These are phyloP conservation scores for Zopfochytrium polystomum DNA, from an alignment of 371 early-diverging fungal species.

Conservation along the genomic window DNA sequence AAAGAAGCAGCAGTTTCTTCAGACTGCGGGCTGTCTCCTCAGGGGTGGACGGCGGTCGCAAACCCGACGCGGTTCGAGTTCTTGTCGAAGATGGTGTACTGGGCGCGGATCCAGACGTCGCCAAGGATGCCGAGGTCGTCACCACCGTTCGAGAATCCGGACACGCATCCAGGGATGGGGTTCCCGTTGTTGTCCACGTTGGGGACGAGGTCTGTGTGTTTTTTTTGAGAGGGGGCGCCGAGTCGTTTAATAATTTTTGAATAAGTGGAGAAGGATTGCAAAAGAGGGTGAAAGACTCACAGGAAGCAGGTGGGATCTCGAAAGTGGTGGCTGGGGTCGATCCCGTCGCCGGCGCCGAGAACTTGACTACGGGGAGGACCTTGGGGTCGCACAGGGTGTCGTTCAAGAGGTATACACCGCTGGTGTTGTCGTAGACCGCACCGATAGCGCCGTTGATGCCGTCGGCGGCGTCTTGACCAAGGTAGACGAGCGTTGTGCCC, in stretches of 20 bases:
- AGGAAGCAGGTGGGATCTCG: too few relatives aligned
- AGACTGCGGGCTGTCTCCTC: too few relatives aligned
- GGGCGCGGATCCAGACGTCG: constrained; percentile 80
- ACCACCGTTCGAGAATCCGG: constrained; percentile 2
- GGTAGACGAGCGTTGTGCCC: constrained; percentile 4
- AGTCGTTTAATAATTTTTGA: too few relatives aligned
- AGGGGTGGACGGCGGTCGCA: constrained; percentile 26
- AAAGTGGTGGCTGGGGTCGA: too few relatives aligned
- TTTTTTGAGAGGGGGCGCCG: too few relatives aligned
- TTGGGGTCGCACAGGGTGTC: neutral
- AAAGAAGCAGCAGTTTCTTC: too few relatives aligned
- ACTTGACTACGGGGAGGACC: neutral
- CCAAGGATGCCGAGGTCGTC: constrained; percentile 61
- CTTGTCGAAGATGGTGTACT: constrained; percentile 74
- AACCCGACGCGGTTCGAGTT: constrained; percentile 32
- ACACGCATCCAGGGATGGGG: too few relatives aligned
- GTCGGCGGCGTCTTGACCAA: neutral
- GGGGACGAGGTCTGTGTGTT: too few relatives aligned
- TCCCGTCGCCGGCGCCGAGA: neutral
- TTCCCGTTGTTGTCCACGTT: too few relatives aligned
- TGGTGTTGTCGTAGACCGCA: neutral
- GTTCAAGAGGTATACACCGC: neutral
- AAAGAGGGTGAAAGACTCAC: too few relatives aligned
- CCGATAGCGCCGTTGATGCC: constrained; percentile 4
- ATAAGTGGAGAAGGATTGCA: too few relatives aligned